phyloP scores from a whole-genome alignment of 2,329 filamentous ascomycete genomes.

The Truncatella angustata region DNA sequence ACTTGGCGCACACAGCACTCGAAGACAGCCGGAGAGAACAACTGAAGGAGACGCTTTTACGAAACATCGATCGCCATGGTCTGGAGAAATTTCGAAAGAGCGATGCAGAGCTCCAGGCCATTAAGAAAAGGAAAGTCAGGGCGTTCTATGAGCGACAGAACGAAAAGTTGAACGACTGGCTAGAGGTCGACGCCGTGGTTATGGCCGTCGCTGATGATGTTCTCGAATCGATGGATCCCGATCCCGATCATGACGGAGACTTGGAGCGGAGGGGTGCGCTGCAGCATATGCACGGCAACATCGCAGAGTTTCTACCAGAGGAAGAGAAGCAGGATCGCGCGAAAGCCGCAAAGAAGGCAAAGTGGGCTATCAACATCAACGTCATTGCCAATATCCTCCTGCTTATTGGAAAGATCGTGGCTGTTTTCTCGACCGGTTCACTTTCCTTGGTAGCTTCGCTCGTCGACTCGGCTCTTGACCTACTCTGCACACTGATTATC shows the following conservation, averaged over 20 bases:
- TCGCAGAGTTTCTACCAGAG: slow-evolving; percentile 54
- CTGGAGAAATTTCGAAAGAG: slow-evolving; percentile 50
- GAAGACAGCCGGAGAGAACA: slow-evolving; percentile 35
- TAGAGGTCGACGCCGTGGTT: slow-evolving; percentile 58
- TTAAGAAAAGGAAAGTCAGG: slow-evolving; percentile 51
- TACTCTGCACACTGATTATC: slow-evolving; percentile 59
- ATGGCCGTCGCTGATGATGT: slow-evolving; percentile 55
- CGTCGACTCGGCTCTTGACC: slow-evolving; percentile 59
- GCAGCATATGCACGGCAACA: slow-evolving; percentile 44
- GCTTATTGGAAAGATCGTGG: slow-evolving; percentile 53
- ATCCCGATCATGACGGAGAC: slow-evolving; percentile 55
- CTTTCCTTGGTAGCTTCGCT: slow-evolving; percentile 61
- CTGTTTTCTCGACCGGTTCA: slow-evolving; percentile 54
- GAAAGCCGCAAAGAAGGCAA: slow-evolving; percentile 45
- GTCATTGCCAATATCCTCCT: slow-evolving; percentile 58
- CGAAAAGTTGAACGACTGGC: slow-evolving; percentile 52
- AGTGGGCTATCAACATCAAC: slow-evolving; percentile 54
- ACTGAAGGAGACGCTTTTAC: slow-evolving; percentile 46
- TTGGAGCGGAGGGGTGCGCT: slow-evolving; percentile 50
- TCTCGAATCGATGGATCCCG: slow-evolving; percentile 59
- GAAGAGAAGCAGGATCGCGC: slow-evolving; percentile 48
- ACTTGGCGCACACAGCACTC: slow-evolving; percentile 9
- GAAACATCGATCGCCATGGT: slow-evolving; percentile 42
- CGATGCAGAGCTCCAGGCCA: slow-evolving; percentile 35
- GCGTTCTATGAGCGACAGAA: slow-evolving; percentile 56